A percentile compares a stretch with the other conserved stretches of the same genome.
Conservation (phyloP, 148 eudicot species). For the Chenopodium formosanum region DNA sequence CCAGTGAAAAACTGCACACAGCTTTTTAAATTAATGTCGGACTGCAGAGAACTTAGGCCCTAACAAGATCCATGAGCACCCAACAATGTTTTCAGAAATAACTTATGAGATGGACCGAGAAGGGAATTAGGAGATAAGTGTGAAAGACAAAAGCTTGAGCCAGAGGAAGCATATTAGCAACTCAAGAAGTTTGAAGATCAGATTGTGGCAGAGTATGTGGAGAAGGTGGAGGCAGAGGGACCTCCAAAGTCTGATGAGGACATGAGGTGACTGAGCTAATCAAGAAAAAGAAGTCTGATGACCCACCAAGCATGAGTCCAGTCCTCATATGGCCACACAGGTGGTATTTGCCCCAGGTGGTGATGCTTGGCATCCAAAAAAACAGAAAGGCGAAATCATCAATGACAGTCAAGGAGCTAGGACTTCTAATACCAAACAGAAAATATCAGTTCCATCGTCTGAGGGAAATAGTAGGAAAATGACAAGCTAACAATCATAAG, state of each 20-base stretch:
- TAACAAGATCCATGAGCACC: no score
- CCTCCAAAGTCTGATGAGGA: slow-evolving; percentile 33
- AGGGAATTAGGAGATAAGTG: slow-evolving; percentile 4
- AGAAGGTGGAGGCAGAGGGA: slow-evolving; percentile 56
- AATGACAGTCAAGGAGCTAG: slow-evolving; percentile 92
- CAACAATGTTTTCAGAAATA: no score
- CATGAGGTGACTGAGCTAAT: slow-evolving; percentile 35
- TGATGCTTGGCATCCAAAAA: slow-evolving; percentile 25
- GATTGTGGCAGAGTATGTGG: slow-evolving; percentile 56
- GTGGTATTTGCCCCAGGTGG: slow-evolving; percentile 75
- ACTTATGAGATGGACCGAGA: no score
- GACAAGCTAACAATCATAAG: slow-evolving; percentile 90
- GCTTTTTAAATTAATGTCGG: no score
- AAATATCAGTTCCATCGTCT: slow-evolving; percentile 72
- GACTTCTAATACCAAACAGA: slow-evolving; percentile 37
- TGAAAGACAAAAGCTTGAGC: slow-evolving; percentile 66
- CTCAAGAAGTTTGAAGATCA: slow-evolving; percentile 84
- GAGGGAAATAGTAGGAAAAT: slow-evolving; percentile 82
- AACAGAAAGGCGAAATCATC: slow-evolving; percentile 72
- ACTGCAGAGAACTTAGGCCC: no score
- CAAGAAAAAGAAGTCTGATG: slow-evolving; percentile 50
- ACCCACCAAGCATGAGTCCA: slow-evolving; percentile 87
- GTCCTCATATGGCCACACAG: slow-evolving; percentile 84
- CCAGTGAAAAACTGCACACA: no score
- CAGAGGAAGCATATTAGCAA: slow-evolving; percentile 63